phyloP scores from a whole-genome alignment of 345 rosid species.

The Ricinus communis region DNA sequence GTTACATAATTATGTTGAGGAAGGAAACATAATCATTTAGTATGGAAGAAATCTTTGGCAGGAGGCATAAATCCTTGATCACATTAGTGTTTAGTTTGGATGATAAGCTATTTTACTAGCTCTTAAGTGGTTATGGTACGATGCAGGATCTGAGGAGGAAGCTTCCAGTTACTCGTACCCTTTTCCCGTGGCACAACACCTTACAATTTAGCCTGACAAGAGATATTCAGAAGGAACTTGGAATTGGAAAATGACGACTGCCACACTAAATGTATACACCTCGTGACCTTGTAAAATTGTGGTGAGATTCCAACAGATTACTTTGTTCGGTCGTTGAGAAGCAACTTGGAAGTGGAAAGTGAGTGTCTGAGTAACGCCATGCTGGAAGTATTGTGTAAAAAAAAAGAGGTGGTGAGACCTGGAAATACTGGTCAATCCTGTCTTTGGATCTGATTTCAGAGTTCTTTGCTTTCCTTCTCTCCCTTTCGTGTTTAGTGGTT shows the following conservation, averaged over 20 bases:
- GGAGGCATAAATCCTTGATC: background rate
- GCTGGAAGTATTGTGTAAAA: too few relatives aligned
- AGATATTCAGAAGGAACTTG: slow-evolving; percentile 88
- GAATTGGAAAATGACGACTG: slow-evolving; percentile 59
- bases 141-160: slow-evolving; percentile 93
- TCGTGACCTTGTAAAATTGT: slow-evolving; percentile 1
- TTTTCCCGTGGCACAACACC: slow-evolving; percentile 93
- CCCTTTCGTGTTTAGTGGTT: slow-evolving; percentile 1
- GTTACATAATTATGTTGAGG: too few relatives aligned
- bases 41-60: background rate
- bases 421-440: background rate
- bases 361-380: too few relatives aligned
- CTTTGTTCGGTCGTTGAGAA: background rate
- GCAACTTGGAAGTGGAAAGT: background rate
- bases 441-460: background rate
- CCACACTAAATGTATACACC: background rate
- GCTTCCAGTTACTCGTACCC: slow-evolving; percentile 92
- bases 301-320: background rate
- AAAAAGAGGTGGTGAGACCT: slow-evolving; percentile 6
- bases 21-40: background rate
- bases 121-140: background rate
- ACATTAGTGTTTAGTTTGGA: too few relatives aligned
- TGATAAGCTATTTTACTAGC: background rate
- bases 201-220: slow-evolving; percentile 88
- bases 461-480: slow-evolving; percentile 7